Base-by-base conservation (phyloP, 495 filamentous ascomycete species). In the Clohesyomyces aquaticus region DNA sequence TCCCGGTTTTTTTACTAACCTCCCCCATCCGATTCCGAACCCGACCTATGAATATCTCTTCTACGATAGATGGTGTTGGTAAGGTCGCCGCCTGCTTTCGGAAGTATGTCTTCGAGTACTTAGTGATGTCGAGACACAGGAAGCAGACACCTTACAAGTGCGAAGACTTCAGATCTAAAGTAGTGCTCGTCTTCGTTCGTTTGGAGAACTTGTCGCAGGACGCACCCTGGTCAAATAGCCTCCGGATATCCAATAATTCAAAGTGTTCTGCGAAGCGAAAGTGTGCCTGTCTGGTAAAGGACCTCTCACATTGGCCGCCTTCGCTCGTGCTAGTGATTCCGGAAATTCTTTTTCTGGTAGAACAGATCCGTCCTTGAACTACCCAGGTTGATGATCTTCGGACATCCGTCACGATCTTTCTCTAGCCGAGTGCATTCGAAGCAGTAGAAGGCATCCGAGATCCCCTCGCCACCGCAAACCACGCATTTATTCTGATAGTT, bases 401-500 rank as follows among this genome's bases (percentile, higher is more conserved):
- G 94, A 77, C 94, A 99, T 1, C 94, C 94, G 72, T 99, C 94
- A 56, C 94, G 83, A 74, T 99, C 94, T 77, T 98, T 98, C 76
- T 99, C 94, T 1, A 99, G 77, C 14, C 94, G 87, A 51, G 94
- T 99, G 75, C 94, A 99, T 74, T 99, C 95, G 73, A 96, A 98
- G 82, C 94, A 99, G 80, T 99, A 99, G 78, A 99, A 98, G n/a
- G 94, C 94, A 74, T 99, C 94, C 38, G 89, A 93, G 75, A 99
- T 99, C 16, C 94, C 94, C 80, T 99, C 94, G 66, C 94, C 94
- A 77, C 94, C 94, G 76, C 94, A 99, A 23, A 99, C 94, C 25
- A 98, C 91, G 73, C 94, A 99, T 75, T 99, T 99, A 78, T 99
- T 99, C 80, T 98, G 94, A 79, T 98, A 99, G 80, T 99, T 99